Evolutionary conservation across 768 basidiomycete genomes (phyloP).

Genomic region (Cubamyces sp.): DNA sequence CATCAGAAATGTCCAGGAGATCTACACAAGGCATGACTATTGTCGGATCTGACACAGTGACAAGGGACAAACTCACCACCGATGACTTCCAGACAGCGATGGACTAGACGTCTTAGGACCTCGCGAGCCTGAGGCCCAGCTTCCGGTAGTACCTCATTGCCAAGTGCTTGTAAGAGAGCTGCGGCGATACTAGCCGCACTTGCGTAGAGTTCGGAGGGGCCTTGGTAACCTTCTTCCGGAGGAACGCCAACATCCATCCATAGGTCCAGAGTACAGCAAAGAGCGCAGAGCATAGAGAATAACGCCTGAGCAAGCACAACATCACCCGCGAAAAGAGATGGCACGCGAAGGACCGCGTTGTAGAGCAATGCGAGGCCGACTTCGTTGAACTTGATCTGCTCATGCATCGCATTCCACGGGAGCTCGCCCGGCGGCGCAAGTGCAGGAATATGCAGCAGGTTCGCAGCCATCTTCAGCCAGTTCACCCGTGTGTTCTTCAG

Average conservation of each 20-base stretch:
- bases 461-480: slow-evolving; percentile 13
- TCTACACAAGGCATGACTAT: background rate
- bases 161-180: slow-evolving; percentile 53
- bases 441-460: slow-evolving; percentile 48
- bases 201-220: slow-evolving; percentile 53
- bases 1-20: background rate
- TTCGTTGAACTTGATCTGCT: slow-evolving; percentile 59
- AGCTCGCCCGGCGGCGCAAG: slow-evolving; percentile 59
- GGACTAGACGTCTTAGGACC: slow-evolving; percentile 35
- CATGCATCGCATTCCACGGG: slow-evolving; percentile 57
- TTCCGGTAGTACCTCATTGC: slow-evolving; percentile 36
- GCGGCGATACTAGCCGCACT: slow-evolving; percentile 49
- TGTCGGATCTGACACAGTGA: background rate
- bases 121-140: slow-evolving; percentile 11
- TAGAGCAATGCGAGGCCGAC: slow-evolving; percentile 58
- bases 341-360: slow-evolving; percentile 49
- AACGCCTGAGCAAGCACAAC: slow-evolving; percentile 52
- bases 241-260: slow-evolving; percentile 56
- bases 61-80: slow-evolving; percentile 1
- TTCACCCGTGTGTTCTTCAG: slow-evolving; percentile 3
- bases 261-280: slow-evolving; percentile 58
- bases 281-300: slow-evolving; percentile 53
- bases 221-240: slow-evolving; percentile 43
- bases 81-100: slow-evolving; percentile 43
- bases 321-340: slow-evolving; percentile 52